These are phyloP conservation scores for Ceratobasidium sp. DNA, from an alignment of 1,284 basidiomycete species.

Conservation along the genomic window DNA sequence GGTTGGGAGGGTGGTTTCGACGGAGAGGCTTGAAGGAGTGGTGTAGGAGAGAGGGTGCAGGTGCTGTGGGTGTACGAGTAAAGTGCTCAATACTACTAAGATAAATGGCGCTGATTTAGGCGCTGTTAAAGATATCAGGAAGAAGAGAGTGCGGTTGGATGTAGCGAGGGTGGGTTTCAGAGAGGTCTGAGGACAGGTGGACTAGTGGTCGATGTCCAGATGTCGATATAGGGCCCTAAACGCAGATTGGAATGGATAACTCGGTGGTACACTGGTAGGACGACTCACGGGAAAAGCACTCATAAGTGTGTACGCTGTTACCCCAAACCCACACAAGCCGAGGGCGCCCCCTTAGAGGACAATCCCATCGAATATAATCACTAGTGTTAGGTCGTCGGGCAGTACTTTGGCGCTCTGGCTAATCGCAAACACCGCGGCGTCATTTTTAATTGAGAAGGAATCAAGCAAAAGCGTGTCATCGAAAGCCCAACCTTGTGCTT, in stretches of 20 bases:
- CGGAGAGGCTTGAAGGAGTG: slow-evolving; percentile 57
- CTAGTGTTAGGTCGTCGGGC: slow-evolving; percentile 87
- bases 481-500: slow-evolving; percentile 95
- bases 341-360: no score
- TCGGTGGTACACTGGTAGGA: not conserved
- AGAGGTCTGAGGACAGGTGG: slow-evolving; percentile 94
- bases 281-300: slow-evolving; percentile 76
- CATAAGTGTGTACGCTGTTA: slow-evolving; percentile 85
- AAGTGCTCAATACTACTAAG: slow-evolving; percentile 91
- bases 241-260: not conserved
- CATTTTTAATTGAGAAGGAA: slow-evolving; percentile 96
- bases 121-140: slow-evolving; percentile 87
- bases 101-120: slow-evolving; percentile 85
- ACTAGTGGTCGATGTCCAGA: slow-evolving; percentile 93
- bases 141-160: slow-evolving; percentile 93
- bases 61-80: slow-evolving; percentile 84
- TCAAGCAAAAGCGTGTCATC: slow-evolving; percentile 82
- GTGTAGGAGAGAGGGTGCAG: slow-evolving; percentile 67
- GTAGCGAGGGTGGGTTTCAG: slow-evolving; percentile 90
- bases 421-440: slow-evolving; percentile 90
- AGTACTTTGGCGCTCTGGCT: slow-evolving; percentile 96
- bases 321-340: slow-evolving; percentile 95
- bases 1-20: slow-evolving; percentile 75
- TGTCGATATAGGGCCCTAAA: slow-evolving; percentile 84
- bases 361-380: slow-evolving; percentile 87